Evolutionary conservation across 495 filamentous ascomycete species (phyloP).

Genomic region (Tetracladium setigerum): DNA sequence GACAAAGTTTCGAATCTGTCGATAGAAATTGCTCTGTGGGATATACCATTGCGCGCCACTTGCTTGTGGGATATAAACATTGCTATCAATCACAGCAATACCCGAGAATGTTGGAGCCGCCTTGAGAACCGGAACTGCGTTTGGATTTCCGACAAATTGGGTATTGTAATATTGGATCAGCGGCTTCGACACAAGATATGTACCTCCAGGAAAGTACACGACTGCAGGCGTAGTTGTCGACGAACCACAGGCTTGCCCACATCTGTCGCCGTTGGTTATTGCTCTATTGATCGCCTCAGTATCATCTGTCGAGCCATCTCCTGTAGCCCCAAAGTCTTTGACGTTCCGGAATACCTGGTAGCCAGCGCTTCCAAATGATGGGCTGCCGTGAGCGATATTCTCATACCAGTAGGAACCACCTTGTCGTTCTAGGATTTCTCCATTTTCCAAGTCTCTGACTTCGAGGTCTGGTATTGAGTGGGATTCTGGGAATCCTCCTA

Average conservation of each 20-base stretch:
- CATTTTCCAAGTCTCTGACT: no score
- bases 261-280: constrained; percentile 33
- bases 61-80: constrained; percentile 29
- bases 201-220: constrained; percentile 48
- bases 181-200: constrained; percentile 46
- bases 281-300: constrained; percentile 46
- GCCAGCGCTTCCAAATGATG: background rate
- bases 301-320: constrained; percentile 27
- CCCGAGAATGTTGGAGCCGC: constrained; percentile 27
- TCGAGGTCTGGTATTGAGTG: no score
- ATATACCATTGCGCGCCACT: constrained; percentile 21
- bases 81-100: constrained; percentile 26
- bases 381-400: no score
- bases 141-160: constrained; percentile 45
- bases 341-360: constrained; percentile 10
- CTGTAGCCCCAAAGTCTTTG: constrained; percentile 8
- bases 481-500: no score
- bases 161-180: constrained; percentile 59
- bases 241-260: constrained; percentile 42
- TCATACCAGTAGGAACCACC: no score
- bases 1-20: constrained; percentile 34
- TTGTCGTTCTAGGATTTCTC: no score
- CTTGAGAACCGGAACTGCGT: constrained; percentile 44
- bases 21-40: constrained; percentile 31
- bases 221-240: constrained; percentile 36